Evolutionary conservation across 305 asterid genomes (phyloP).

Genomic region (Caryopteris hybrid): DNA sequence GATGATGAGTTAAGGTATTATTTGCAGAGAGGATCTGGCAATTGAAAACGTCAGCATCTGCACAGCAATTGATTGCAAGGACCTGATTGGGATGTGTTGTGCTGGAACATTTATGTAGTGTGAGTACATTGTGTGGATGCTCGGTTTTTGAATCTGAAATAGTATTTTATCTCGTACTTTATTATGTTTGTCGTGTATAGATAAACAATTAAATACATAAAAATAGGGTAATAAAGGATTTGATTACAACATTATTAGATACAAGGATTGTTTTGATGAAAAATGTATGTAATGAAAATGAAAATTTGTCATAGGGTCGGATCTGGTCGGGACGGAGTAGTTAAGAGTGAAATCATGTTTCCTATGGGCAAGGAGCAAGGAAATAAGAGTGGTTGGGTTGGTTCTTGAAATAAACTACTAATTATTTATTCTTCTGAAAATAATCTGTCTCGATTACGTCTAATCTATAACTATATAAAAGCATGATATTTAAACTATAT

Average conservation of each 20-base stretch:
- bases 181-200: too few relatives aligned
- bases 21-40: constrained; percentile 24
- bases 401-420: background rate
- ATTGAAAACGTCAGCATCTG: constrained; percentile 44
- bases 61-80: constrained; percentile 65
- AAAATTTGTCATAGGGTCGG: too few relatives aligned
- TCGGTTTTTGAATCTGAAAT: background rate
- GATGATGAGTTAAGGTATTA: constrained; percentile 10
- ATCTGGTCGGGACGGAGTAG: too few relatives aligned
- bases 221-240: too few relatives aligned
- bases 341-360: constrained; percentile 18
- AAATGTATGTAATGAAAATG: too few relatives aligned
- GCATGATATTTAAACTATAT: too few relatives aligned
- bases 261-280: too few relatives aligned
- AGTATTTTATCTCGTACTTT: background rate
- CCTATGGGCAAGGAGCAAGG: background rate
- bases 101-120: constrained; percentile 48
- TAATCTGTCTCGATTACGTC: background rate
- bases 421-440: background rate
- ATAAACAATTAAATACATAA: too few relatives aligned
- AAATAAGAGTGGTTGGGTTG: background rate
- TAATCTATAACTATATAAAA: background rate
- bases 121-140: background rate
- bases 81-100: constrained; percentile 44
- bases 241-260: too few relatives aligned